A percentile compares a stretch with the other conserved stretches of the same genome.
phyloP scores from a whole-genome alignment of 768 basidiomycete species.

The Calocera cornea region DNA sequence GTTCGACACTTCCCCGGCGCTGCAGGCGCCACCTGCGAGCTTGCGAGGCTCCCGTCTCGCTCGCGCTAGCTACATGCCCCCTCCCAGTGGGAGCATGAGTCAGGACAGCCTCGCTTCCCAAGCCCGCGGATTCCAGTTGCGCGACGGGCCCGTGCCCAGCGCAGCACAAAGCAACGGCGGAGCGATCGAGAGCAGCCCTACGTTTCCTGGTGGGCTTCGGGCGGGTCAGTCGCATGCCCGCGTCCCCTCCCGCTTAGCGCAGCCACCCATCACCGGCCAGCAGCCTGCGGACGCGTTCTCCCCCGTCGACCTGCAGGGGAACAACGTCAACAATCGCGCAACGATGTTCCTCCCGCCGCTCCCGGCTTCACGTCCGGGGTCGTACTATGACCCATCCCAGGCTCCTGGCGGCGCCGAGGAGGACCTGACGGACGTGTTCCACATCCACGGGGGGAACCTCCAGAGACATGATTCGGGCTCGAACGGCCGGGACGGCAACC shows the following conservation, averaged over 20 bases:
- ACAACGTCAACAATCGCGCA: neutral
- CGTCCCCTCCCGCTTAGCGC: neutral
- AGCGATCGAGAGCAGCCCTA: neutral
- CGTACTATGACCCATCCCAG: neutral
- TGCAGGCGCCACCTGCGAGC: neutral
- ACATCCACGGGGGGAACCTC: neutral
- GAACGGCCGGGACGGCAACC: neutral
- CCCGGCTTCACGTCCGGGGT: neutral
- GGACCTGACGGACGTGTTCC: neutral
- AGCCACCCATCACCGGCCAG: neutral
- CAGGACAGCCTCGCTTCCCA: neutral
- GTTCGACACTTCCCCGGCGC: neutral
- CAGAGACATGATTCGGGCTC: neutral
- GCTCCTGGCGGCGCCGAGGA: neutral
- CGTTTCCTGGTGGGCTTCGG: constrained; percentile 3
- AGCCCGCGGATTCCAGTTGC: neutral
- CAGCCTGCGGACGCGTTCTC: neutral
- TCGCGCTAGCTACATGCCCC: neutral
- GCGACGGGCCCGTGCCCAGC: neutral
- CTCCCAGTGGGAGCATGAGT: neutral
- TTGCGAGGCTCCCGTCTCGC: neutral
- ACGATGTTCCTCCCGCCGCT: constrained; percentile 2
- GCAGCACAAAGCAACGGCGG: neutral
- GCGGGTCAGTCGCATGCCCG: neutral
- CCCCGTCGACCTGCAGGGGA: neutral